phyloP scores from a whole-genome alignment of 2,329 filamentous ascomycete species.

The Amesomyces nigricolor region DNA sequence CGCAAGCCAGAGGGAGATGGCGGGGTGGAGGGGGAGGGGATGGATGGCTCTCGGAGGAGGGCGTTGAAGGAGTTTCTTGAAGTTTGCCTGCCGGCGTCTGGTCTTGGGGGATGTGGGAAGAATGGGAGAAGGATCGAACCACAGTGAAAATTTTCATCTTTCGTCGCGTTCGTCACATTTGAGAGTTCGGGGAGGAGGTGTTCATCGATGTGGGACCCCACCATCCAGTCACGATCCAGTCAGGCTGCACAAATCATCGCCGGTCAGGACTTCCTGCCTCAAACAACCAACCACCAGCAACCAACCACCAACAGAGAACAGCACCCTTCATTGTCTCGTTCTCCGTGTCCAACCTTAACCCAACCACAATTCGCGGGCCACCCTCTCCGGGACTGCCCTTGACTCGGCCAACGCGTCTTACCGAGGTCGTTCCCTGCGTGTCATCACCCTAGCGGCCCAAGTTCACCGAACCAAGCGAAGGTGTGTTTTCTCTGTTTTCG shows the following conservation, averaged over 20 bases:
- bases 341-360: slow-evolving; percentile 18
- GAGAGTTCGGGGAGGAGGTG: neutral
- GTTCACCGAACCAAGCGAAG: neutral
- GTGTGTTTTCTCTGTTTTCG: neutral
- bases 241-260: too few species aligned
- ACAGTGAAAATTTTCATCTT: neutral
- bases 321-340: neutral
- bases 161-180: neutral
- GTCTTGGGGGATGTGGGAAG: too few species aligned
- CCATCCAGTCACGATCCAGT: too few species aligned
- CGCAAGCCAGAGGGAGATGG: too few species aligned
- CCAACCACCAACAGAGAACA: too few species aligned
- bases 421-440: neutral
- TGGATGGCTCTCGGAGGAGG: neutral
- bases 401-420: neutral
- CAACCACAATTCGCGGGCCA: slow-evolving; percentile 18
- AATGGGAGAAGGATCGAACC: too few species aligned
- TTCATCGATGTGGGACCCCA: too few species aligned
- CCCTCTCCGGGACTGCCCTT: slow-evolving; percentile 1
- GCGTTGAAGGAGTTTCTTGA: too few species aligned
- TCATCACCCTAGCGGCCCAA: neutral
- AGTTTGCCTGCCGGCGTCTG: too few species aligned
- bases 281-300: too few species aligned
- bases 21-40: neutral
- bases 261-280: neutral